Conservation (phyloP, 495 filamentous ascomycete genomes). For the Penicillium desertorum region DNA sequence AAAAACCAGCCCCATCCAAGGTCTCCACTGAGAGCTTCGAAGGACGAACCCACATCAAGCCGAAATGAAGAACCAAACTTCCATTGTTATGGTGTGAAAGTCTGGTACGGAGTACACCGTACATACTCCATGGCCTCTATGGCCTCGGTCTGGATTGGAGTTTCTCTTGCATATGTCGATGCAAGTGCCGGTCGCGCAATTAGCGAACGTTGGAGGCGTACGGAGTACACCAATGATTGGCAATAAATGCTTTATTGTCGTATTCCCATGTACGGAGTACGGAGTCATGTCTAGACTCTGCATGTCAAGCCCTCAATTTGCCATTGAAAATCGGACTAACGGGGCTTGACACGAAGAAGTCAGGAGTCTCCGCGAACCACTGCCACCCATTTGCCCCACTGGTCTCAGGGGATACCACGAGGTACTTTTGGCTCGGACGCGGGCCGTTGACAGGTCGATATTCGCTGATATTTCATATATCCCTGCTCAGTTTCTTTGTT, state of each 20-base stretch:
- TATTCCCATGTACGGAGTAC: not conserved
- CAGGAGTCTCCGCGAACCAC: slow-evolving; percentile 19
- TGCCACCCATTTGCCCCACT: slow-evolving; percentile 5
- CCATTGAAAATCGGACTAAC: slow-evolving; percentile 19
- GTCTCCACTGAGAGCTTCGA: slow-evolving; percentile 25
- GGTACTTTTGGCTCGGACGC: slow-evolving; percentile 14
- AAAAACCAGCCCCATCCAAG: slow-evolving; percentile 27
- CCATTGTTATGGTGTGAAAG: slow-evolving; percentile 17
- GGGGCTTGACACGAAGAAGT: slow-evolving; percentile 12
- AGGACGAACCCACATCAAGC: slow-evolving; percentile 6
- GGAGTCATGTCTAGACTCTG: slow-evolving; percentile 1
- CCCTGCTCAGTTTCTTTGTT: slow-evolving; percentile 5
- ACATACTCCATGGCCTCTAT: not conserved
- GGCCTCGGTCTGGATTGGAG: not conserved
- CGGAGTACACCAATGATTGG: not conserved
- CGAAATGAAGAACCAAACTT: slow-evolving; percentile 14
- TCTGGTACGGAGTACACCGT: slow-evolving; percentile 8
- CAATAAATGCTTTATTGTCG: slow-evolving; percentile 1
- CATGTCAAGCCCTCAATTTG: slow-evolving; percentile 1
- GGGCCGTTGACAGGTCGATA: slow-evolving; percentile 27
- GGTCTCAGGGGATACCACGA: slow-evolving; percentile 1
- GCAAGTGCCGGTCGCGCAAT: slow-evolving; percentile 4
- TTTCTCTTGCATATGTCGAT: not conserved
- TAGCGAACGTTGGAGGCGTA: not conserved
- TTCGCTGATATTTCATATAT: slow-evolving; percentile 1